Percentiles rank a stretch among this genome's conserved stretches.
Evolutionary conservation across 805 yeast genomes (phyloP).

Genomic region (Saturnispora kantuleensis): DNA sequence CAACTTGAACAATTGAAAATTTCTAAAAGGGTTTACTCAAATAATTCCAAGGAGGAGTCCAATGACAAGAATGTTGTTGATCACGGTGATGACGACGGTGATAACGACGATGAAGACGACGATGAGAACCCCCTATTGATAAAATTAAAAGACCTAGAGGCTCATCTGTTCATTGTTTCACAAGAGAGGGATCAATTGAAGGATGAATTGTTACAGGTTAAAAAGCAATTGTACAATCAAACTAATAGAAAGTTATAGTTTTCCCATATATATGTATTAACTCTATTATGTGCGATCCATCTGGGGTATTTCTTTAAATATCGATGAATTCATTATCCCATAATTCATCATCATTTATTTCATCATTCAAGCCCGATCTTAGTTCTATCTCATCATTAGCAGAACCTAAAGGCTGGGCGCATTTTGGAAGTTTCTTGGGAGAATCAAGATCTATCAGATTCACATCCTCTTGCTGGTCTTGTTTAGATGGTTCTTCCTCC

Average conservation of each 20-base stretch:
- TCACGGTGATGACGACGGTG: slow-evolving; percentile 10
- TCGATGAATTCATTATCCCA: slow-evolving; percentile 20
- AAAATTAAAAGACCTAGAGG: slow-evolving; percentile 73
- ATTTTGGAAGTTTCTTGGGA: neutral
- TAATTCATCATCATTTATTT: slow-evolving; percentile 16
- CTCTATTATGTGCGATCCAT: neutral
- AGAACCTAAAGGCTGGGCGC: neutral
- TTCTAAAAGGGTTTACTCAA: slow-evolving; percentile 19
- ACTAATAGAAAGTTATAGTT: neutral
- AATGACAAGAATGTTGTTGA: neutral
- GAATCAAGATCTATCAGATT: slow-evolving; percentile 6
- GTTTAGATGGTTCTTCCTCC: slow-evolving; percentile 14
- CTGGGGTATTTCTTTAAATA: neutral
- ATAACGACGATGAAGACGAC: slow-evolving; percentile 20
- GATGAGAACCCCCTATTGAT: slow-evolving; percentile 53
- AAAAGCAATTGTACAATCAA: slow-evolving; percentile 40
- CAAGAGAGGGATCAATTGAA: slow-evolving; percentile 78
- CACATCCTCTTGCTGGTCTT: neutral
- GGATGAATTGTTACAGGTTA: slow-evolving; percentile 46
- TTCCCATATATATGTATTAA: neutral
- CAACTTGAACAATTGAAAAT: slow-evolving; percentile 65
- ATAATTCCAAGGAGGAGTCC: slow-evolving; percentile 4
- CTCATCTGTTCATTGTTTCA: slow-evolving; percentile 68
- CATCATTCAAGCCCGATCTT: neutral
- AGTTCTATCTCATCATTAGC: neutral